These are phyloP conservation scores for Candida buenavistaensis DNA, from an alignment of 1,139 yeast genomes.

Conservation along the genomic window DNA sequence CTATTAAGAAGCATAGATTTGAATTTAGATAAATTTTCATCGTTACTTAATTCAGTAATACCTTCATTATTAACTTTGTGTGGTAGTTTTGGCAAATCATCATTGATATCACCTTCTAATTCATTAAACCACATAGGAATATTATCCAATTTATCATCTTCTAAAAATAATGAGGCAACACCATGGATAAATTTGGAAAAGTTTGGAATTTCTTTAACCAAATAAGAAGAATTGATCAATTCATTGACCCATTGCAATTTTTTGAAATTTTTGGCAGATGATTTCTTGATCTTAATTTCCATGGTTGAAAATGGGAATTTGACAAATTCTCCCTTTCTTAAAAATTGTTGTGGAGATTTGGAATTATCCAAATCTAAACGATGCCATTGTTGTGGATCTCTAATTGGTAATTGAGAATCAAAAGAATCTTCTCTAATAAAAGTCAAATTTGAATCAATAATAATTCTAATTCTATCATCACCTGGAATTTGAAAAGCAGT, in stretches of 20 bases:
- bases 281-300: slow-evolving; percentile 77
- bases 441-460: slow-evolving; percentile 83
- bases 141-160: slow-evolving; percentile 85
- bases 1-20: slow-evolving; percentile 42
- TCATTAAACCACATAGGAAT: slow-evolving; percentile 96
- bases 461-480: slow-evolving; percentile 85
- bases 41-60: slow-evolving; percentile 26
- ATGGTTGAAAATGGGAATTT: slow-evolving; percentile 90
- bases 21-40: slow-evolving; percentile 47
- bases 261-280: slow-evolving; percentile 39
- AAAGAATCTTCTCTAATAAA: slow-evolving; percentile 90
- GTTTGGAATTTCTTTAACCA: slow-evolving; percentile 88
- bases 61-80: slow-evolving; percentile 9
- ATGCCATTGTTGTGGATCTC: slow-evolving; percentile 91
- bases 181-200: slow-evolving; percentile 91
- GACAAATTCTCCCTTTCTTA: slow-evolving; percentile 82
- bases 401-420: slow-evolving; percentile 80
- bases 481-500: slow-evolving; percentile 99
- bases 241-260: slow-evolving; percentile 83
- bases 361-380: slow-evolving; percentile 83
- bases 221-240: slow-evolving; percentile 67
- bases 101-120: slow-evolving; percentile 61
- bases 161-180: slow-evolving; percentile 81
- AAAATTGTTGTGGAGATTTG: slow-evolving; percentile 64
- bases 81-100: slow-evolving; percentile 25